phyloP scores from a whole-genome alignment of 2,329 filamentous ascomycete species.

The Mycosphaerella sp. region DNA sequence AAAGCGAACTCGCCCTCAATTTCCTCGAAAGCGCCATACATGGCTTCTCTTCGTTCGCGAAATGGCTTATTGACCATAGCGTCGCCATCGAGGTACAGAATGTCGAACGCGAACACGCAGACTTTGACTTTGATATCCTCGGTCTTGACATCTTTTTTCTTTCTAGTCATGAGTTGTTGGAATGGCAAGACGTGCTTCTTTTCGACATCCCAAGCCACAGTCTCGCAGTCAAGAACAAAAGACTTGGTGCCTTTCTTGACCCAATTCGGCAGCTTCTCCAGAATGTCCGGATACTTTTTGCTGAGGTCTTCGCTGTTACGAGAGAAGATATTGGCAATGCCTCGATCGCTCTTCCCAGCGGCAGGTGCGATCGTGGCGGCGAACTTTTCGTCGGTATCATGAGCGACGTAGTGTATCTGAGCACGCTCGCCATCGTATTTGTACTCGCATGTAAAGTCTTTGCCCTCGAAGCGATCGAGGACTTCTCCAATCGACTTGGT shows the following conservation, averaged over 20 bases:
- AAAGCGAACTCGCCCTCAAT: constrained; percentile 88
- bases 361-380: constrained; percentile 52
- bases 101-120: constrained; percentile 93
- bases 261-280: constrained; percentile 81
- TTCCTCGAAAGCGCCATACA: constrained; percentile 65
- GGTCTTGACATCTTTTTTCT: constrained; percentile 92
- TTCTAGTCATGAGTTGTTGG: constrained; percentile 96
- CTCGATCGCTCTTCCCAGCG: constrained; percentile 60
- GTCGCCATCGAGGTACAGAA: constrained; percentile 89
- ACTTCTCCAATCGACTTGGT: constrained; percentile 98
- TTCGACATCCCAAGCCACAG: constrained; percentile 88
- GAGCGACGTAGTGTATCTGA: constrained; percentile 96
- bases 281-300: constrained; percentile 95
- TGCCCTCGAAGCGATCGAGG: constrained; percentile 88
- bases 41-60: constrained; percentile 70
- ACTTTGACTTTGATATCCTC: constrained; percentile 97
- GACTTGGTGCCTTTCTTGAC: constrained; percentile 84
- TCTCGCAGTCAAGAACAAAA: constrained; percentile 98
- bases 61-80: constrained; percentile 80
- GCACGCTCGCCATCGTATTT: constrained; percentile 98
- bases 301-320: constrained; percentile 95
- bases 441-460: constrained; percentile 96
- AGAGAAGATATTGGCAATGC: constrained; percentile 90
- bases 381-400: constrained; percentile 65
- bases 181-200: constrained; percentile 97